Evolutionary conservation across 176 grass and related monocot genomes (phyloP).

Genomic region (Lolium multiflorum): DNA sequence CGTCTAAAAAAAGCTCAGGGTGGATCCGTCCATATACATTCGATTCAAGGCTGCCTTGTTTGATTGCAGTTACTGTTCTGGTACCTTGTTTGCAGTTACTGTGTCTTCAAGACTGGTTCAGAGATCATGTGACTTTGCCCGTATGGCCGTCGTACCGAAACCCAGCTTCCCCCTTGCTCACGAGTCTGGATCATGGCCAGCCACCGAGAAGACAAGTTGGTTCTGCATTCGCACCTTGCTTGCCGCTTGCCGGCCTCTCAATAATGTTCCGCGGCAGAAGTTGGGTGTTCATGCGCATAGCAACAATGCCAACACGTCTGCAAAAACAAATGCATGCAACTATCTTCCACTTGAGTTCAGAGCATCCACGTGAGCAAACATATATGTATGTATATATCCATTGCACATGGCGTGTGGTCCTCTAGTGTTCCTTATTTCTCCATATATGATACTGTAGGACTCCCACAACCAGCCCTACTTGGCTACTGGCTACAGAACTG

Average conservation of each 20-base stretch:
- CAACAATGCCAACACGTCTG: neutral
- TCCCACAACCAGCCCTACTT: neutral
- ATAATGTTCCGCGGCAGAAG: neutral
- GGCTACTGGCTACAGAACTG: neutral
- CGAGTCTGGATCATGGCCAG: neutral
- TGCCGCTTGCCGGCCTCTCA: too few relatives aligned
- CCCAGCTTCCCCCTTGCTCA: neutral
- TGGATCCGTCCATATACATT: neutral
- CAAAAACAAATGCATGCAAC: neutral
- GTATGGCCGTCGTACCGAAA: neutral
- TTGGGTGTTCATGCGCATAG: neutral
- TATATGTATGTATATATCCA: neutral
- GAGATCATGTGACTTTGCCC: constrained; percentile 25
- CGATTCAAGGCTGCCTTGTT: neutral
- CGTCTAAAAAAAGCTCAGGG: too few relatives aligned
- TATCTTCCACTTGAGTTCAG: neutral
- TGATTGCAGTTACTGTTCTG: too few relatives aligned
- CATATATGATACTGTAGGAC: neutral
- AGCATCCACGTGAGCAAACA: neutral
- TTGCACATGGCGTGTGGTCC: constrained; percentile 35
- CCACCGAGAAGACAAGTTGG: too few relatives aligned
- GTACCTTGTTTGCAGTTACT: neutral
- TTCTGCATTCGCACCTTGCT: too few relatives aligned
- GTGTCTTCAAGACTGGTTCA: neutral
- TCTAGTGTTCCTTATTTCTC: neutral